phyloP scores from a whole-genome alignment of 2,329 filamentous ascomycete genomes.

The Sporothrix pseudoabietina region DNA sequence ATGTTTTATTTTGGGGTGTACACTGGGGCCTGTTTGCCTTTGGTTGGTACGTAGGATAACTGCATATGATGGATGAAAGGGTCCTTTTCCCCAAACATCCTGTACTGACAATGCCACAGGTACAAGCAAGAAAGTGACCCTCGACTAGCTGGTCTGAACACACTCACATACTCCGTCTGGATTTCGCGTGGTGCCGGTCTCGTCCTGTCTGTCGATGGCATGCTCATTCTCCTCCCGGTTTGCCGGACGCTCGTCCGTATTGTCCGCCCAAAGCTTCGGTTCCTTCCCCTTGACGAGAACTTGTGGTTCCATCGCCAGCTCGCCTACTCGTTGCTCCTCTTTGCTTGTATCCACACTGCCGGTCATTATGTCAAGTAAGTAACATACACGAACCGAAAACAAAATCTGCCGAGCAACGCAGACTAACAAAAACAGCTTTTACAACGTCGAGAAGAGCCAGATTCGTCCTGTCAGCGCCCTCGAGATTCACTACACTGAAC shows the following conservation, averaged over 20 bases:
- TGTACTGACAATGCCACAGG: slow-evolving; percentile 55
- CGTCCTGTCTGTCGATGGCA: slow-evolving; percentile 78
- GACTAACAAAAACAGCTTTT: slow-evolving; percentile 64
- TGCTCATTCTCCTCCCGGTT: slow-evolving; percentile 89
- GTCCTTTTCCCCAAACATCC: background rate
- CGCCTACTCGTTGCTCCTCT: slow-evolving; percentile 85
- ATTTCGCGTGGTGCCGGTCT: slow-evolving; percentile 91
- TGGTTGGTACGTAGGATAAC: slow-evolving; percentile 69
- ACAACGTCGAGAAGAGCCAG: slow-evolving; percentile 85
- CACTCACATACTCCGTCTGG: slow-evolving; percentile 87
- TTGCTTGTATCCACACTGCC: slow-evolving; percentile 72
- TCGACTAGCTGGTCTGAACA: slow-evolving; percentile 76
- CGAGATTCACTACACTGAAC: slow-evolving; percentile 86
- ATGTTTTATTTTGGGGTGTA: slow-evolving; percentile 76
- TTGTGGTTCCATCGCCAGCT: slow-evolving; percentile 96
- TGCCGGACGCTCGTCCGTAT: slow-evolving; percentile 86
- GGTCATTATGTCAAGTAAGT: slow-evolving; percentile 92
- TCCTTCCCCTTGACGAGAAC: slow-evolving; percentile 92
- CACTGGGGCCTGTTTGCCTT: slow-evolving; percentile 79
- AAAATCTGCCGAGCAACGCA: background rate
- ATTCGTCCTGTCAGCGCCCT: slow-evolving; percentile 78
- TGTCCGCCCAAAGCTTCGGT: slow-evolving; percentile 82
- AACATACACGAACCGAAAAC: background rate
- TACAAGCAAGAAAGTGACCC: slow-evolving; percentile 71
- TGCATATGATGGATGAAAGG: background rate